Evolutionary conservation across 2,329 filamentous ascomycete species (phyloP), one percentile per base, ranked within the genome.

Genomic region (Orbilia quercus): DNA sequence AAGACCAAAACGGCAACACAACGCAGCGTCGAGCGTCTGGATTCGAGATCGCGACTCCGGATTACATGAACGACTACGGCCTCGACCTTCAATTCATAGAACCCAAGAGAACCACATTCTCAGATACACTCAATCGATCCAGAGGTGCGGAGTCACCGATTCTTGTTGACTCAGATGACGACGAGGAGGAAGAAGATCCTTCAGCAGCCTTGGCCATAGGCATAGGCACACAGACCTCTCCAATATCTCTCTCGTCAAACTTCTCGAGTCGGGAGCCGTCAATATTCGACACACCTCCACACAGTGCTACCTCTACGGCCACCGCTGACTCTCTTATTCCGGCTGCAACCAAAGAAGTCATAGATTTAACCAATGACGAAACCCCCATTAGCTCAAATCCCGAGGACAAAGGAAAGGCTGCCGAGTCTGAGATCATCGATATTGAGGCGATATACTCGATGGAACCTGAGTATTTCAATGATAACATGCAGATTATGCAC

Each of bases 121-220:
- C 18, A 22, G 25, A 18, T 22, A 22, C 7, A 16, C 38, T 7
- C 14, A 11, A n/a, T 14, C 16, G 22, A n/a, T 25, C 31, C 20
- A 45, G 59, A 11, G 42, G 47, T 4, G 38, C 7, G n/a, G 62
- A 57, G 5, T 23, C 12, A 7, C 62, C 50, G 2, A 58, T 66
- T 28, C n/a, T 66, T 18, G 7, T 66, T 2, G 62, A 66, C 44
- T 65, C 60, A 28, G 62, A 66, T 16, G 50, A 40, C 42, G 62
- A 40, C 42, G 62, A 66, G 31, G 42, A 12, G 16, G 60, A 65
- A 16, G 51, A 50, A 5, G 16, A 28, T 18, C 9, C 14, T 28
- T 36, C 36, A 28, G 5, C 23, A 22, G 16, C 28, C 4, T 9
- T 9, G 28, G n/a, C n/a, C n/a, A n/a, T n/a, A n/a, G n/a, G n/a